Conservation (phyloP, 805 yeast species). For the Candida parachauliodes region DNA sequence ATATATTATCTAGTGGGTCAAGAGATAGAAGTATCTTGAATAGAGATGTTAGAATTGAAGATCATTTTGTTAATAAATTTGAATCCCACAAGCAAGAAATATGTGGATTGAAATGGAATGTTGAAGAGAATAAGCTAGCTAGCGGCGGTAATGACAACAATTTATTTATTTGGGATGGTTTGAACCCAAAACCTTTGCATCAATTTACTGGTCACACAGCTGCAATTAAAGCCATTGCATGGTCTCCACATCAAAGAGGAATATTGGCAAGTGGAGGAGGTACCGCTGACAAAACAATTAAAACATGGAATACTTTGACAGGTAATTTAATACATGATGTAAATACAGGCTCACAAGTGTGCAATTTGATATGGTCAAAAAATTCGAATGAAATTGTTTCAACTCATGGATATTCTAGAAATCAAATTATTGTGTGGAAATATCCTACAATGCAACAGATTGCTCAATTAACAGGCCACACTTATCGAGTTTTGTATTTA, state of each 20-base stretch:
- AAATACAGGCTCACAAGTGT: conserved; percentile 96
- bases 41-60: conserved; percentile 85
- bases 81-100: conserved; percentile 88
- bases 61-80: conserved; percentile 70
- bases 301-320: conserved; percentile 87
- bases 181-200: conserved; percentile 62
- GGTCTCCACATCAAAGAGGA: conserved; percentile 98
- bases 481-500: conserved; percentile 84
- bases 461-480: conserved; percentile 91
- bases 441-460: conserved; percentile 90
- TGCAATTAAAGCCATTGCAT: conserved; percentile 93
- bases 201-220: conserved; percentile 83
- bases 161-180: conserved; percentile 84
- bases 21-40: conserved; percentile 82
- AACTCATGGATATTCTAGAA: conserved; percentile 89
- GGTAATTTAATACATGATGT: conserved; percentile 72
- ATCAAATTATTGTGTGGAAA: conserved; percentile 92
- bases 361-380: conserved; percentile 89
- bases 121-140: conserved; percentile 86
- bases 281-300: conserved; percentile 85
- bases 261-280: conserved; percentile 96
- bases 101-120: conserved; percentile 94
- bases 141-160: conserved; percentile 95
- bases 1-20: conserved; percentile 81
- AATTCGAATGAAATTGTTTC: conserved; percentile 90